Conservation (phyloP, 441 rosid species). For the Populus hybrid region DNA sequence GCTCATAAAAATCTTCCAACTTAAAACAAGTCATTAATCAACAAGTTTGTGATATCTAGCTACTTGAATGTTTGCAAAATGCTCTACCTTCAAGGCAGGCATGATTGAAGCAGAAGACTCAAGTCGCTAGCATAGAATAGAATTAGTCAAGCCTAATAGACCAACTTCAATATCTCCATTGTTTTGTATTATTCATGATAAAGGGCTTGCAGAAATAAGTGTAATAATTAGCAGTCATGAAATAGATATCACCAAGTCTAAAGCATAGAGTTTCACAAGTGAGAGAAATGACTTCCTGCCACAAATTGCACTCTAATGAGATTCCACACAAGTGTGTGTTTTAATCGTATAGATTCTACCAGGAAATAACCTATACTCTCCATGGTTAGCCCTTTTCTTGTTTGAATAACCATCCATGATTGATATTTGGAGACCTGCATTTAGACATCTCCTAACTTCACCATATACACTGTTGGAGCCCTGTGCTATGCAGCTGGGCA, state of each 20-base stretch:
- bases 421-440: not conserved
- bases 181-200: not conserved
- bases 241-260: not conserved
- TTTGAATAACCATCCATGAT: not conserved
- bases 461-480: not conserved
- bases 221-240: not conserved
- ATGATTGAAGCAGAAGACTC: not conserved
- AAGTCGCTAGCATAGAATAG: not conserved
- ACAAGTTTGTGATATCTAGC: not conserved
- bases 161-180: not conserved
- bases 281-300: not conserved
- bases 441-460: not conserved
- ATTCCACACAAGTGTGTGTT: not conserved
- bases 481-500: not conserved
- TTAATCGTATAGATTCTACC: not conserved
- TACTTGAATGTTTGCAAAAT: not conserved
- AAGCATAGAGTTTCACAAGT: not conserved
- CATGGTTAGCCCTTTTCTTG: not conserved
- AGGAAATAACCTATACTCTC: not conserved
- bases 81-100: not conserved
- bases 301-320: not conserved
- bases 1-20: not conserved
- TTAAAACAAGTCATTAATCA: not conserved
- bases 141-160: not conserved
- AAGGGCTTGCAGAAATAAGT: not conserved